phyloP scores from a whole-genome alignment of 306 rosid genomes.

The Cicer chorassanicum region DNA sequence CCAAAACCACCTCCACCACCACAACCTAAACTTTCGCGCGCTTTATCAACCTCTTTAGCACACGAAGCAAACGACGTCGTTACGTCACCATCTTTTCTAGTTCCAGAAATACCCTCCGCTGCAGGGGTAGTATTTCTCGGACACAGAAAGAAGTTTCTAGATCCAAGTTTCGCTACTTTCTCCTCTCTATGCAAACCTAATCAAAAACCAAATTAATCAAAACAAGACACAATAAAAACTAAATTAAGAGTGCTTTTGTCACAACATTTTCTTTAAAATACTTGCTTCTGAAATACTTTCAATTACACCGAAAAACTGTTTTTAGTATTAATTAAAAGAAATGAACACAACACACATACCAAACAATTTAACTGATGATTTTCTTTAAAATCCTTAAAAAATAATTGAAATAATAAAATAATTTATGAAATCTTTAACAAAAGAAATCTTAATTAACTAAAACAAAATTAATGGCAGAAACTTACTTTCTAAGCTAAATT shows the following conservation, averaged over 20 bases:
- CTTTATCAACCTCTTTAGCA: constrained; percentile 54
- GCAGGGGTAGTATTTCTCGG: constrained; percentile 28
- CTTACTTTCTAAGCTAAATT: constrained; percentile 94
- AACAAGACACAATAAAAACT: not conserved
- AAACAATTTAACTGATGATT: too few species aligned
- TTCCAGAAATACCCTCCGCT: constrained; percentile 21
- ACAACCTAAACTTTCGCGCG: constrained; percentile 6
- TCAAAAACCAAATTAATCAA: constrained; percentile 4
- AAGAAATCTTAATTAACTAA: too few species aligned
- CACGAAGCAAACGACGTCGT: constrained; percentile 61
- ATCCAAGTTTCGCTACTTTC: constrained; percentile 66
- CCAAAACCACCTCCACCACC: constrained; percentile 49
- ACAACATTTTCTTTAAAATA: too few species aligned
- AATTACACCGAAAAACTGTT: too few species aligned
- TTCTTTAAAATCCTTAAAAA: too few species aligned
- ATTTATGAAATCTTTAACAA: too few species aligned
- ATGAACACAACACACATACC: too few species aligned
- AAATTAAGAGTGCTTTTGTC: too few species aligned
- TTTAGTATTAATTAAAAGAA: too few species aligned
- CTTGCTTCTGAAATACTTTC: too few species aligned
- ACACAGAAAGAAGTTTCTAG: constrained; percentile 82
- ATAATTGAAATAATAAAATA: too few species aligned
- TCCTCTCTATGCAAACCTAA: constrained; percentile 72
- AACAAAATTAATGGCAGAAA: too few species aligned
- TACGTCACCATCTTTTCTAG: constrained; percentile 10